Evolutionary conservation across 495 filamentous ascomycete genomes (phyloP), one percentile per base, ranked within the genome.

Genomic region (Daldinia caldariorum): DNA sequence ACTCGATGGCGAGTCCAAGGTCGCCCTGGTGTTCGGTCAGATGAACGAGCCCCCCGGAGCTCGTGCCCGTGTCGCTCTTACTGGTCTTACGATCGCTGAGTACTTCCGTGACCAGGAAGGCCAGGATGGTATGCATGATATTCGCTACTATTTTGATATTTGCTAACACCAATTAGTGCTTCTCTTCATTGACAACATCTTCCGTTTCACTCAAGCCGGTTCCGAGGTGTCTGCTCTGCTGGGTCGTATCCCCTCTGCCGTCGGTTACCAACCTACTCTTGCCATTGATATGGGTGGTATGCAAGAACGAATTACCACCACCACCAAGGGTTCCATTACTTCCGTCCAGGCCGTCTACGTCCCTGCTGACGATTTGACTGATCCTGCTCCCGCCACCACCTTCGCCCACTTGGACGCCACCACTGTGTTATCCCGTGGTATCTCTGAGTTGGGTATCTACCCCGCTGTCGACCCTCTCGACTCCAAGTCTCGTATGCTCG

Each of bases 401-500:
- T 99, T 99, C 85, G 95, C 95, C 83, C 95, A 99, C 87, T 90
- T 99, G 89, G 95, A 99, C 87, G 96, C 95, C 89, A 99, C 95
- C 85, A 99, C 96, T 89, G 95, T 99, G 78, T 86, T 99, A 88
- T 99, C 95, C 75, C 95, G 95, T 91, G 96, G 95, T 93, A 99
- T 99, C 84, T 99, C 95, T 75, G 95, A 99, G 88, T 89, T 99
- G 90, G 95, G 95, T 92, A 99, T 98, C 89, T 99, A 99, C 88
- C 95, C 95, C 66, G 95, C 95, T 81, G 95, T 99, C 89, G 95
- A 99, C 79, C 95, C 95, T 80, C 93, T 99, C 51, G 95, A 99
- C 87, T 97, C 94, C 83, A 98, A 96, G 87, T 97, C 94, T 75
- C 94, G 95, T 89, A 97, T 99, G 93, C 88, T 99, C 80, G 96